Base-by-base conservation (phyloP, 2,329 filamentous ascomycete species). In the Botryotinia convoluta region DNA sequence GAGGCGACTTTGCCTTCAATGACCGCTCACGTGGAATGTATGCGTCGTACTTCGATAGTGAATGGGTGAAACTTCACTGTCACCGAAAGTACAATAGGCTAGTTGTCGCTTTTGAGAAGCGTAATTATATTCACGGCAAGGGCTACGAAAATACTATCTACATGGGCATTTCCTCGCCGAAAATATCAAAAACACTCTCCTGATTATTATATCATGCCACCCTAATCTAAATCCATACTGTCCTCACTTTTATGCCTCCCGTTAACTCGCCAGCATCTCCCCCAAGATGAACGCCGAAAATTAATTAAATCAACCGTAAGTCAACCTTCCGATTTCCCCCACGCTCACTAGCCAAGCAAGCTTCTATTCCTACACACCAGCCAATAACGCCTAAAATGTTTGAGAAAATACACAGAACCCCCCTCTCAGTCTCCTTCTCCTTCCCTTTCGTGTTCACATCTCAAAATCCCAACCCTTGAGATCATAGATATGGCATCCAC, bases 401-500 rank as follows among this genome's bases (percentile, higher is more conserved):
- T 14, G 16, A 70, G 42, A 39, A 72, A 68, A 68, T 69, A 45
- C 39, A 51, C 48, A 26, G n/a, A 69, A 20, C 29, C 54, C 26
- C 4, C 18, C 32, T 16, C 14, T 14, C 14, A 57, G 26, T 18
- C 18, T 39, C 32, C 44, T 22, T 37, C 26, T 35, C 4, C 18
- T 18, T 37, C 10, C 39, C 35, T 26, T 51, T 35, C 42, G 22
- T 51, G 1, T 57, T 20, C 57, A 51, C 18, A 26, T 29, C 48
- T 48, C 20, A 35, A 62, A n/a, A 63, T n/a, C 7, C 7, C 2
- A 63, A 3, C 37, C 32, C 60, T 26, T 42, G 32, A 3, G 10
- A 74, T 83, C 86, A 98, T 80, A 98, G 85, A 85, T 97, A 99
- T 37, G 94, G 92, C 95, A 98, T 98, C 94, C 96, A 99, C 78